These are phyloP conservation scores for Sugiyamaella marilandica DNA, from an alignment of 805 yeast genomes.

Conservation along the genomic window DNA sequence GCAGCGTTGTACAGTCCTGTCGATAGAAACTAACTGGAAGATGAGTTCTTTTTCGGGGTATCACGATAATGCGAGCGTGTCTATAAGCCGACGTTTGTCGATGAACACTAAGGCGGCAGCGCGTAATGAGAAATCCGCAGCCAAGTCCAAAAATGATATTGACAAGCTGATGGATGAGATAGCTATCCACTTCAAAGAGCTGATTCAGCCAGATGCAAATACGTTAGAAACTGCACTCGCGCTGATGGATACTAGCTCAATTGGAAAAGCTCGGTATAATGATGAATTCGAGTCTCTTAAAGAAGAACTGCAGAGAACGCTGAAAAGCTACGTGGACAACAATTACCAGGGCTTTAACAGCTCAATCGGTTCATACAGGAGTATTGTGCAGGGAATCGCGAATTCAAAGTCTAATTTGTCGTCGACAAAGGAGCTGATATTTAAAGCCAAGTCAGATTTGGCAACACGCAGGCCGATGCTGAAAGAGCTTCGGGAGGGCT, in stretches of 20 bases:
- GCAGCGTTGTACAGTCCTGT: background rate
- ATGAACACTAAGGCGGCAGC: constrained; percentile 10
- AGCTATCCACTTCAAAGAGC: constrained; percentile 45
- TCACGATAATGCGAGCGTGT: constrained; percentile 1
- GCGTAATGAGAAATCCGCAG: background rate
- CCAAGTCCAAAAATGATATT: background rate
- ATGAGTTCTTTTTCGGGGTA: background rate
- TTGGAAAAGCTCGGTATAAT: constrained; percentile 77
- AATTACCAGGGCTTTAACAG: constrained; percentile 78
- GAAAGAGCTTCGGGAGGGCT: constrained; percentile 58
- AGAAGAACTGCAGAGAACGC: constrained; percentile 48
- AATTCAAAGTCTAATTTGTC: constrained; percentile 59
- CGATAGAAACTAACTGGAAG: background rate
- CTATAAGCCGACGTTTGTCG: constrained; percentile 18
- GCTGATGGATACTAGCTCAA: constrained; percentile 78
- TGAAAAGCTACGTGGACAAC: constrained; percentile 67
- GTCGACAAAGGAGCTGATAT: constrained; percentile 46
- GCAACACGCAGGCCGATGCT: constrained; percentile 52
- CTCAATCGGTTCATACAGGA: constrained; percentile 78
- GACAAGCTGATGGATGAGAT: constrained; percentile 28
- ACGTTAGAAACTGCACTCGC: constrained; percentile 84
- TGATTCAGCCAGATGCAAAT: constrained; percentile 54
- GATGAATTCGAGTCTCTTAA: constrained; percentile 63
- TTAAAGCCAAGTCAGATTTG: constrained; percentile 46
- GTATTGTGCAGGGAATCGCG: constrained; percentile 57